phyloP scores from a whole-genome alignment of 441 rosid genomes.

The Populus tomentosa region DNA sequence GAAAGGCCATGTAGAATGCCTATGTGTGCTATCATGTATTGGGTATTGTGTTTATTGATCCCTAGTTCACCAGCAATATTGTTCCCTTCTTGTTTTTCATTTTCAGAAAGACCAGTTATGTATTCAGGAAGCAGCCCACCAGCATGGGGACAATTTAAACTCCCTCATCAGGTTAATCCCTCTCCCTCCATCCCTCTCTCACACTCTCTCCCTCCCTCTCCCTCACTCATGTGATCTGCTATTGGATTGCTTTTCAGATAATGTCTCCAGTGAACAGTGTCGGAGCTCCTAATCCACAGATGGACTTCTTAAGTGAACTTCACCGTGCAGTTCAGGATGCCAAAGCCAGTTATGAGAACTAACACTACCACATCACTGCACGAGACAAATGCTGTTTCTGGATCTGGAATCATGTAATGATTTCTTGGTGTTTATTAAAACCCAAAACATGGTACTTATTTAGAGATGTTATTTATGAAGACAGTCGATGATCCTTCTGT shows the following conservation, averaged over 20 bases:
- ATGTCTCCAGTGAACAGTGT: conserved; percentile 27
- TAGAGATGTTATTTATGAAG: conserved; percentile 5
- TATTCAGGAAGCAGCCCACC: conserved; percentile 42
- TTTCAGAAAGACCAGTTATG: conserved; percentile 55
- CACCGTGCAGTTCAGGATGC: conserved; percentile 36
- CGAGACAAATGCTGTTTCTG: conserved; percentile 8
- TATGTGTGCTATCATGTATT: neutral
- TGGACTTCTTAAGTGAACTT: conserved; percentile 54
- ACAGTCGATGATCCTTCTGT: neutral
- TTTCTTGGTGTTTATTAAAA: conserved; percentile 4
- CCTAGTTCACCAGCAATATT: neutral
- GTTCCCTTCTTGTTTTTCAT: neutral
- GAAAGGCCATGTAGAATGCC: neutral
- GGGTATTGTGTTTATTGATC: neutral
- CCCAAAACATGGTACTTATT: neutral
- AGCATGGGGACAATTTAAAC: conserved; percentile 40
- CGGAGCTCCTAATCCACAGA: conserved; percentile 37
- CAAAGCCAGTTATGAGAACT: conserved; percentile 25
- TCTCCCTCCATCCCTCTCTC: neutral
- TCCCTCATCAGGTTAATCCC: conserved; percentile 54
- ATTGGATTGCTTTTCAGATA: conserved; percentile 30
- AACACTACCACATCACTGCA: conserved; percentile 2
- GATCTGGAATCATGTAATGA: conserved; percentile 10
- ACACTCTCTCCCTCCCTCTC: neutral
- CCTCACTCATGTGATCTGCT: conserved; percentile 4